Evolutionary conservation across 2,329 filamentous ascomycete species (phyloP), one percentile per base, ranked within the genome.

Genomic region (Lachnellula hyalina): DNA sequence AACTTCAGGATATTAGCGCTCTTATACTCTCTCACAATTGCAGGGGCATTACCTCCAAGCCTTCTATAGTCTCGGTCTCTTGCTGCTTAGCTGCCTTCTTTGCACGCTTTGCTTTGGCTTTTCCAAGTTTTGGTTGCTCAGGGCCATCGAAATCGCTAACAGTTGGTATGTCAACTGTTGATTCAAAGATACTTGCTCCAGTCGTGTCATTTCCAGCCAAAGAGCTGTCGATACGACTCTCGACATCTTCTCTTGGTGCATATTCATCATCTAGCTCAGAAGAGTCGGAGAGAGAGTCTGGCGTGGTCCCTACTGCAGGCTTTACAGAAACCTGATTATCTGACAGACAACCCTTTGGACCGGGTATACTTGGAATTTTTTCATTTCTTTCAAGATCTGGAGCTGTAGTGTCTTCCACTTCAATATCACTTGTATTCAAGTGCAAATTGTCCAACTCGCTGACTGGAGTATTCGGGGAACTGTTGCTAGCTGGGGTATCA

Each of bases 61-160:
- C 53, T 32, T 59, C 57, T 40, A 61, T 49, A 23, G 56, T 54
- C 25, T 55, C 60, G 12, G 53, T 49, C 9, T 51, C 51, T 41
- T 59, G 54, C 53, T 63, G 58, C 42, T 70, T 68, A 5, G 75
- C 75, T 14, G 74, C 75, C 60, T 74, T 80, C 61, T 74, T 78
- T 34, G 76, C 76, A 51, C 75, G 72, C 60, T 77, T 81, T 56
- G 74, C 73, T 61, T 81, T 81, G 28, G 78, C 78, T 61, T 79
- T 81, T 19, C 78, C 77, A 14, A 77, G 42, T 53, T 74, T 76
- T 38, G 65, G 62, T 35, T 62, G 54, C n/a, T 58, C 44, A 14
- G 53, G 48, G 50, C 47, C 46, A 38, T 53, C 46, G 12, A 56
- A 52, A 9, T 50, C 55, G 15, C 21, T 42, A 3, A 41, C 32